Conservation (phyloP, 345 rosid species). For the Acer yangbiense region DNA sequence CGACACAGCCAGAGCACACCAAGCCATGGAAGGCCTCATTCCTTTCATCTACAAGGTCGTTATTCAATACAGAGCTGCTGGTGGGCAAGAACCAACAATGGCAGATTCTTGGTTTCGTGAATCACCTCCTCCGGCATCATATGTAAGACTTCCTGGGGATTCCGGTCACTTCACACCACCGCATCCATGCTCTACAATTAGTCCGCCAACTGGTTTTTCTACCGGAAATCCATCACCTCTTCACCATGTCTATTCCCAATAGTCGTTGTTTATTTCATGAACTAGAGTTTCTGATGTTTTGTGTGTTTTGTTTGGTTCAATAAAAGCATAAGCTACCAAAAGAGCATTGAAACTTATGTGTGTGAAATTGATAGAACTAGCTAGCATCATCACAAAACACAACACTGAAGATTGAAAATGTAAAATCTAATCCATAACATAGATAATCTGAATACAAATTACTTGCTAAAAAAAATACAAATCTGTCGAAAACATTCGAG, state of each 20-base stretch:
- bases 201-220: neutral
- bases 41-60: constrained; percentile 15
- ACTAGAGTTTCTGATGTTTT: no score
- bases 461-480: neutral
- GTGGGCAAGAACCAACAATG: neutral
- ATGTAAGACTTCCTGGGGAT: constrained; percentile 3
- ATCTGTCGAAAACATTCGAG: no score
- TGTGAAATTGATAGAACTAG: neutral
- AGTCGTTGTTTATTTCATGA: no score
- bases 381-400: neutral
- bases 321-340: neutral
- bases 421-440: neutral
- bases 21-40: constrained; percentile 18
- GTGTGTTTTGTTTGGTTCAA: neutral
- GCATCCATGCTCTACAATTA: neutral
- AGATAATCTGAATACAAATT: neutral
- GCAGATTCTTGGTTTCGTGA: constrained; percentile 17
- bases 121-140: constrained; percentile 1
- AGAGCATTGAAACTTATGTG: neutral
- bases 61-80: constrained; percentile 9
- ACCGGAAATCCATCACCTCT: neutral
- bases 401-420: no score
- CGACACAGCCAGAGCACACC: neutral
- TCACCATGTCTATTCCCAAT: neutral
- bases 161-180: neutral